Percentiles rank a stretch among this genome's conserved stretches.
These are phyloP conservation scores for Suhomyces coccinellae DNA, from an alignment of 1,139 yeast species.

Conservation along the genomic window DNA sequence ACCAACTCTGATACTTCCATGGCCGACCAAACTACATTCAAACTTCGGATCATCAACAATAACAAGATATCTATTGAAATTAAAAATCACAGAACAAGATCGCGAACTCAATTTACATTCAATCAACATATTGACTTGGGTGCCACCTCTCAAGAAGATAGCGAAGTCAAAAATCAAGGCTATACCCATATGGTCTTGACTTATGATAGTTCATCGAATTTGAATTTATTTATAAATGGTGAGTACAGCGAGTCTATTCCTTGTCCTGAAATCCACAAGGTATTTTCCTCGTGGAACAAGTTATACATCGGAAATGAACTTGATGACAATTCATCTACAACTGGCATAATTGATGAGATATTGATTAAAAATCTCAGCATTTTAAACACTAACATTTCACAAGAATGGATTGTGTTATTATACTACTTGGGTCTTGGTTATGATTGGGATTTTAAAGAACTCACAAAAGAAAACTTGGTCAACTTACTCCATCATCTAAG, in stretches of 20 bases:
- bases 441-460: conserved; percentile 41
- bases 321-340: neutral
- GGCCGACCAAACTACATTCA: conserved; percentile 27
- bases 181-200: conserved; percentile 39
- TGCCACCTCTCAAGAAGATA: neutral
- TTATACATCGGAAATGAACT: conserved; percentile 35
- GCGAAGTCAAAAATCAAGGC: conserved; percentile 21
- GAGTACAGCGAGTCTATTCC: conserved; percentile 49
- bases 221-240: conserved; percentile 43
- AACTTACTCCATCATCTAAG: conserved; percentile 35
- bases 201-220: conserved; percentile 38
- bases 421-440: conserved; percentile 41
- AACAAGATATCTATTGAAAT: conserved; percentile 37
- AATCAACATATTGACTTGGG: conserved; percentile 29
- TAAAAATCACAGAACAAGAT: conserved; percentile 24
- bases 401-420: conserved; percentile 42
- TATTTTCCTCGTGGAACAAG: conserved; percentile 39
- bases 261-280: conserved; percentile 36
- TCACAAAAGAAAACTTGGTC: conserved; percentile 30
- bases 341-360: conserved; percentile 27
- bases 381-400: conserved; percentile 28
- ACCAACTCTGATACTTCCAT: conserved; percentile 26
- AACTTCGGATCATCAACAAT: conserved; percentile 30
- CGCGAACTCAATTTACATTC: conserved; percentile 34
- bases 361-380: conserved; percentile 35